Evolutionary conservation across 352 stramenopile genomes (phyloP).

Genomic region (Pythium dissimile): DNA sequence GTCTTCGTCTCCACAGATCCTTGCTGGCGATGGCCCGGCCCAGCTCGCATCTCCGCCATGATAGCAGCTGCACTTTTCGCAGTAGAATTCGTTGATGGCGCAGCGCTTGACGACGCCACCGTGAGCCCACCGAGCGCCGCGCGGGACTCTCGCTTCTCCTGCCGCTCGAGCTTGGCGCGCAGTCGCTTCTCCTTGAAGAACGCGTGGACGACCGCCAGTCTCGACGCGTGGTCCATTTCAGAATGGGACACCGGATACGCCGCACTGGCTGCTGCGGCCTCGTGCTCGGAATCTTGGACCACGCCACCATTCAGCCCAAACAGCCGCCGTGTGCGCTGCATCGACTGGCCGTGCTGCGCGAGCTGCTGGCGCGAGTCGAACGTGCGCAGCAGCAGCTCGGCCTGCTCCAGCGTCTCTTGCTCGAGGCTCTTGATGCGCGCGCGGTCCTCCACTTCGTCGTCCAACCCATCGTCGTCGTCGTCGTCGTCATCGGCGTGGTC

Average conservation of each 20-base stretch:
- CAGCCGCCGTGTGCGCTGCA: neutral
- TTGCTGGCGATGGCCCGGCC: neutral
- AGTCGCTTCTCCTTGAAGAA: conserved; percentile 48
- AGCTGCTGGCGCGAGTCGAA: conserved; percentile 26
- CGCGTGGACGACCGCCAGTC: conserved; percentile 29
- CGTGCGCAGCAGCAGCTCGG: conserved; percentile 36
- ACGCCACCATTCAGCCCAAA: conserved; percentile 1
- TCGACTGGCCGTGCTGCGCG: neutral
- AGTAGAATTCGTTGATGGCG: too few species aligned
- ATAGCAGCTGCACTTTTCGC: neutral
- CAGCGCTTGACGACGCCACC: neutral
- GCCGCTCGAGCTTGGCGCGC: conserved; percentile 37
- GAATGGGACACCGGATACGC: neutral
- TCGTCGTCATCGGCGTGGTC: conserved; percentile 4
- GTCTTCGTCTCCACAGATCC: too few species aligned
- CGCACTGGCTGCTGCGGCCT: neutral
- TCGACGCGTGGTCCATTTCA: neutral
- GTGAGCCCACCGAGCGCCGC: neutral
- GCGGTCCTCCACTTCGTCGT: conserved; percentile 16
- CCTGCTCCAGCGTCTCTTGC: conserved; percentile 44
- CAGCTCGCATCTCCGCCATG: conserved; percentile 7
- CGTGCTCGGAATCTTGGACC: conserved; percentile 1
- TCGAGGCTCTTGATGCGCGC: conserved; percentile 40
- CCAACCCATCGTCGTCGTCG: conserved; percentile 20
- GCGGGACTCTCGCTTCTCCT: conserved; percentile 14